These are phyloP conservation scores for Ganoderma resinaceum DNA, from an alignment of 1,284 basidiomycete species.

Conservation along the genomic window DNA sequence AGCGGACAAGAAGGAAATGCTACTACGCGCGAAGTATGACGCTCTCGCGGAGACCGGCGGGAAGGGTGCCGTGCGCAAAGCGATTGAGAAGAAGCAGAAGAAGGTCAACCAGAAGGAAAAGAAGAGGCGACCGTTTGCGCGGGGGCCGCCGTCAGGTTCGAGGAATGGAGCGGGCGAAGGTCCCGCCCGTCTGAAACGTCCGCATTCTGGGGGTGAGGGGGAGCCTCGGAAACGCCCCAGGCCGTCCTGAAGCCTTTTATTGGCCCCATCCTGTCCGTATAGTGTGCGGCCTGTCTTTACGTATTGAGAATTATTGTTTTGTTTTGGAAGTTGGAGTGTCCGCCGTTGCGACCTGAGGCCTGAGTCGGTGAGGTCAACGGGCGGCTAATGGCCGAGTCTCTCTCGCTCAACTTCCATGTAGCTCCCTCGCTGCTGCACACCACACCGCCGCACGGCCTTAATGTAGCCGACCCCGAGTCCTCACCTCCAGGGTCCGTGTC, in stretches of 20 bases:
- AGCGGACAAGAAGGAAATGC: slow-evolving; percentile 82
- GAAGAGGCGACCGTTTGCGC: slow-evolving; percentile 74
- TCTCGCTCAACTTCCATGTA: slow-evolving; percentile 29
- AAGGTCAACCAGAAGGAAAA: slow-evolving; percentile 93
- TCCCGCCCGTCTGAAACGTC: slow-evolving; percentile 20
- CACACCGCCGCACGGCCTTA: slow-evolving; percentile 19
- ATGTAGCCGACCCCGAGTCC: slow-evolving; percentile 21
- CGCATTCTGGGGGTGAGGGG: slow-evolving; percentile 14
- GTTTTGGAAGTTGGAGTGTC: not conserved
- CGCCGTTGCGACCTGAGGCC: not conserved
- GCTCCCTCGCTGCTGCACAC: slow-evolving; percentile 15
- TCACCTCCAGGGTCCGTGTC: slow-evolving; percentile 1
- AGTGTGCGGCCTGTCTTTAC: not conserved
- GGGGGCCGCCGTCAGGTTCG: slow-evolving; percentile 20
- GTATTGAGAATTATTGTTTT: not conserved
- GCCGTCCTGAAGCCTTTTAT: not conserved
- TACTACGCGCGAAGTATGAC: slow-evolving; percentile 80
- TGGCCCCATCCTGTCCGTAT: not conserved
- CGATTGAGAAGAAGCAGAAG: slow-evolving; percentile 88
- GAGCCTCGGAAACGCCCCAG: slow-evolving; percentile 22
- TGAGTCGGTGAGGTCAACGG: too few species aligned
- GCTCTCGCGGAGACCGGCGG: slow-evolving; percentile 79
- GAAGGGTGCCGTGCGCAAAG: slow-evolving; percentile 83
- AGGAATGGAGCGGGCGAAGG: slow-evolving; percentile 5
- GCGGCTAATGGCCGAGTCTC: not conserved